Base-by-base conservation (phyloP, 129 eudicot genomes). In the Deinandra increscens region DNA sequence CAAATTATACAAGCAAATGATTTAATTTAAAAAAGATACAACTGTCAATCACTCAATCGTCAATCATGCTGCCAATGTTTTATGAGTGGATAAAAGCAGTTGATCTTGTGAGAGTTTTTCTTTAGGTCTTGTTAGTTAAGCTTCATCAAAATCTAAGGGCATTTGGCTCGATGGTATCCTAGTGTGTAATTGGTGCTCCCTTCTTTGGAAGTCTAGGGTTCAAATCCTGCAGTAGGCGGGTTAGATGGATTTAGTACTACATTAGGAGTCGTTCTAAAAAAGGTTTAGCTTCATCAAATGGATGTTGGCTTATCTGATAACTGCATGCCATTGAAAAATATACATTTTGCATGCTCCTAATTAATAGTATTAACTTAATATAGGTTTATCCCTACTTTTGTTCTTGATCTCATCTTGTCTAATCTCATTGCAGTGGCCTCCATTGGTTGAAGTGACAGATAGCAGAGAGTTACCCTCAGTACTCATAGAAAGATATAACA, bases 391-490 rank as follows among this genome's bases (percentile, higher is more conserved):
- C 6, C 23, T 20, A 34, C 18, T 49, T 69, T 38, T 5, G 9
- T 55, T 45, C 41, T 31, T 2, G 11, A 33, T 53, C 56, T 70
- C 34, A 84, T 61, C 37, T 37, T 60, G 31, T 7, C 29, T 76
- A 5, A 18, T 69, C 39, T 64, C 38, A 19, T 73, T 78, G 88
- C 88, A 93, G 99, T 93, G 99, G 99, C 95, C 99, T 69, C 95
- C 99, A 44, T 75, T 85, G 71, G 90, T 93, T 78, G 99, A 93
- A 85, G 95, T 93, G 39, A 88, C 79, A 67, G 95, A 93, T 78
- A 89, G 85, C 46, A 87, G 93, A 93, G 99, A 93, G 82, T 81
- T 93, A 81, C 99, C 99, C 7, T 55, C 88, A 54, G 91, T 89
- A 68, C 86, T 93, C 65, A 78, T 89, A 75, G 99, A 93, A 78